These are phyloP conservation scores for Penicillium bialowiezense DNA, from an alignment of 495 filamentous ascomycete species.

Conservation along the genomic window DNA sequence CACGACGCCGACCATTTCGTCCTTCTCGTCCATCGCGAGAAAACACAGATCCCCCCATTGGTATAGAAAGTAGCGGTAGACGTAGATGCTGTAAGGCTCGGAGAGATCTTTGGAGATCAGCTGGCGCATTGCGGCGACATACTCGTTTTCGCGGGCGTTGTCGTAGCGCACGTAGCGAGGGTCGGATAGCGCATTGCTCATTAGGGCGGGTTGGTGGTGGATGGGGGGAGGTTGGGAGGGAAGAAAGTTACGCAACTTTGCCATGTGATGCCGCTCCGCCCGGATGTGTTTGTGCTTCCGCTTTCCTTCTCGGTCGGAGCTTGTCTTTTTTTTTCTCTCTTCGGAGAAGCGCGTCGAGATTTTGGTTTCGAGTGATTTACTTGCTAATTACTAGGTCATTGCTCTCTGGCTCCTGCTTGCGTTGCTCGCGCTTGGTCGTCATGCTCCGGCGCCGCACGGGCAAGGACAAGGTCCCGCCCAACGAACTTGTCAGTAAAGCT, in stretches of 20 bases:
- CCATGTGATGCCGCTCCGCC: slow-evolving; percentile 38
- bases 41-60: slow-evolving; percentile 97
- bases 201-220: slow-evolving; percentile 9
- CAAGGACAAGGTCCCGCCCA: slow-evolving; percentile 31
- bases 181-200: slow-evolving; percentile 35
- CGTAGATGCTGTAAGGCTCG: slow-evolving; percentile 99
- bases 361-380: too few relatives aligned
- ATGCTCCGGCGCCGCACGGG: slow-evolving; percentile 44
- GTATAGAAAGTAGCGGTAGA: slow-evolving; percentile 97
- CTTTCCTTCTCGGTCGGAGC: neutral
- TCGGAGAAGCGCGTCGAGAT: too few relatives aligned
- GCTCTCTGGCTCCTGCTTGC: neutral
- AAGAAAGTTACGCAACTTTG: slow-evolving; percentile 17
- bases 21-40: slow-evolving; percentile 68
- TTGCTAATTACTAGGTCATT: too few relatives aligned
- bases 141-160: slow-evolving; percentile 69
- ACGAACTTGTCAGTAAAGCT: slow-evolving; percentile 4
- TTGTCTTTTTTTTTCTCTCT: too few relatives aligned
- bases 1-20: slow-evolving; percentile 78
- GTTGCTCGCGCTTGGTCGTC: slow-evolving; percentile 13
- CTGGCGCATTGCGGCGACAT: slow-evolving; percentile 83
- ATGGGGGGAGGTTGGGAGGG: slow-evolving; percentile 2
- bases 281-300: slow-evolving; percentile 11
- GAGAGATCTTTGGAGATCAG: slow-evolving; percentile 96
- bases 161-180: slow-evolving; percentile 85